Base-by-base conservation (phyloP, 2,329 filamentous ascomycete species). In the Clonostachys byssicola region DNA sequence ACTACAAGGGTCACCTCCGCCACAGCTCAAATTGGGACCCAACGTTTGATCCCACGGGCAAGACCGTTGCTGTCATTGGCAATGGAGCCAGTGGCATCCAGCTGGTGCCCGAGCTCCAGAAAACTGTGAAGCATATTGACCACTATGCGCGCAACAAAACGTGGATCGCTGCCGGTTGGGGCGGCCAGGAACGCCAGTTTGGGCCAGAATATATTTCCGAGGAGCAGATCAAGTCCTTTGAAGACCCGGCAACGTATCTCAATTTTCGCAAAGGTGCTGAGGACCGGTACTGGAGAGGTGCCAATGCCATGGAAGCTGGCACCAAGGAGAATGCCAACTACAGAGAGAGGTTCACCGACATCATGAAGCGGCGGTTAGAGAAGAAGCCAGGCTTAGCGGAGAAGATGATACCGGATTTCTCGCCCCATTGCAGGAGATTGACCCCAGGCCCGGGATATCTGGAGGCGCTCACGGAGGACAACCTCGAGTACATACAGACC, bases 391-490 rank as follows among this genome's bases (percentile, higher is more conserved):
- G 80, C 20, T 63, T 87, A 69, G 61, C 78, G 1, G 66, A 80
- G 5, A 66, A 73, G 17, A 68, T 87, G 3, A 66, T 83, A 5
- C 84, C 85, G 0, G 75, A 82, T 50, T 87, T 84, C 53, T 78
- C 81, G 1, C 81, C 79, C 12, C 75, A 82, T 53, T 88, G 85
- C 52, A 74, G 83, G 9, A 74, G 85, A 3, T 65, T 85, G 0
- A 88, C 85, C 0, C 81, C 84, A 0, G 81, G 83, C 0, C 82
- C 83, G 0, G 83, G 83, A 0, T 88, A 88, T 54, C 73, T 88
- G 6, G 84, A 87, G 57, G 81, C 83, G 1, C 67, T 87, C 23
- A 71, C 74, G 0, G 72, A 80, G 51, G 72, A 77, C 6, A 85
- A 87, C 45, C 81, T 86, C n/a, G 71, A 73, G 12, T 83, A 80